Evolutionary conservation across 805 yeast genomes (phyloP), one percentile per base, ranked within the genome.

Genomic region (Priceomyces fermenticarens): DNA sequence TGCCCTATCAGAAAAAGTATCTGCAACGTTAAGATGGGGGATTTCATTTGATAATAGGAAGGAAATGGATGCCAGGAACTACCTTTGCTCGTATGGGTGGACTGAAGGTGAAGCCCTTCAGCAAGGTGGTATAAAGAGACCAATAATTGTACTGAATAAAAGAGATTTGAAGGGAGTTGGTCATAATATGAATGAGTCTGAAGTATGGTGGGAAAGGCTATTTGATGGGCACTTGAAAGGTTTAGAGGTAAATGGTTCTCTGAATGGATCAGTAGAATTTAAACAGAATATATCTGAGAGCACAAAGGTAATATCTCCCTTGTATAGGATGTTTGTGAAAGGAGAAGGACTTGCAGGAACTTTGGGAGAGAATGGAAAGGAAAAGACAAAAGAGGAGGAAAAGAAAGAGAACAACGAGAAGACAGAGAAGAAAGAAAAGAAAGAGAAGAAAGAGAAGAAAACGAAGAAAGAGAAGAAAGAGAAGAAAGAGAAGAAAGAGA

Each of bases 181-280:
- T 0, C 83, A 85, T 56, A 81, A 78, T 17, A 74, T 76, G 16
- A 83, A 80, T 38, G 93, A 88, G 49, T 77, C 82, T 11, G 96
- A 87, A 48, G 84, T 88, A 35, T 91, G 99, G 99, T 91, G 99
- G 99, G 99, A 91, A 51, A 75, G 87, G 48, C 71, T 91, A 34
- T 93, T 93, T 66, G 97, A 91, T 62, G 97, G 97, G 1, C 97
- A 89, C 49, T 72, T 91, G 48, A 87, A 88, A 55, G 77, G 80
- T 7, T 60, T 93, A 38, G 88, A 86, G 43, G 87, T 88, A 6
- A 58, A 53, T 11, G 63, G 54, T 29, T 46, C 57, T 2, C 44
- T 36, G 3, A 57, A 54, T 3, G 67, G 67, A 1, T 62, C 54
- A 1, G 72, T 86, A 0, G 58, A 70, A 7, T 82, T 86, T 51